A percentile compares a stretch with the other conserved stretches of the same genome.
These are phyloP conservation scores for Aspergillus campestris DNA, from an alignment of 495 filamentous ascomycete species.

Conservation along the genomic window DNA sequence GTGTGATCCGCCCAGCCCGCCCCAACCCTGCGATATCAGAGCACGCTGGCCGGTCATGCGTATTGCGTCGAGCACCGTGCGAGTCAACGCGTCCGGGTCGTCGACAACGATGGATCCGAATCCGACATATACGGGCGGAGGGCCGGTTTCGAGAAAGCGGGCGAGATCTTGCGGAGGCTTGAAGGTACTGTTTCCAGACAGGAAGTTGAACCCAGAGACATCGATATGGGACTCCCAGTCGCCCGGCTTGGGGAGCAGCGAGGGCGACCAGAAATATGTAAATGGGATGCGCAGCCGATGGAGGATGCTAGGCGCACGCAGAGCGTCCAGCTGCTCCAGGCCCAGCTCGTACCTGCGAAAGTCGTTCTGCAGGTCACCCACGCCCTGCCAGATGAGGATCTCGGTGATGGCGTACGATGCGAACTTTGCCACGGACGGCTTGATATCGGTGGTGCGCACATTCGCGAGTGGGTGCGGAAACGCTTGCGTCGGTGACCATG, in stretches of 20 bases:
- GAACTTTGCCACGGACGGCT: constrained; percentile 56
- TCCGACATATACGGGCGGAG: constrained; percentile 71
- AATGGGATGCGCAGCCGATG: constrained; percentile 60
- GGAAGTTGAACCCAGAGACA: constrained; percentile 68
- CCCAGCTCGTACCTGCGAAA: constrained; percentile 59
- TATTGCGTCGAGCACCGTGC: constrained; percentile 61
- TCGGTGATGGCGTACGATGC: constrained; percentile 70
- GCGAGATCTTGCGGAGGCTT: constrained; percentile 53
- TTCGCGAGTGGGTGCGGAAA: constrained; percentile 52
- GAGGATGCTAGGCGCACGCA: constrained; percentile 60
- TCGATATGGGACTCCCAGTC: constrained; percentile 69
- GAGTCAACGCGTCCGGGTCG: constrained; percentile 58
- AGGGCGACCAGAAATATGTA: constrained; percentile 74
- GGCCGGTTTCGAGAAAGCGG: constrained; percentile 55
- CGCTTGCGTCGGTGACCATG: constrained; percentile 46
- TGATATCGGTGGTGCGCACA: constrained; percentile 41
- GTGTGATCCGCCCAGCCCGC: constrained; percentile 48
- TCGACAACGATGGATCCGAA: constrained; percentile 80
- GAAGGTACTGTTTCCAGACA: constrained; percentile 55
- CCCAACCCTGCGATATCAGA: constrained; percentile 75
- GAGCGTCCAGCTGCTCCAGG: constrained; percentile 55
- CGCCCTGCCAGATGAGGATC: constrained; percentile 76
- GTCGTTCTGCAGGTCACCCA: constrained; percentile 68
- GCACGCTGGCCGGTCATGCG: constrained; percentile 58
- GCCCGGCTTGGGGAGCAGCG: constrained; percentile 67